phyloP scores from a whole-genome alignment of 2,329 filamentous ascomycete genomes.

The Chalaropsis ovoidea region DNA sequence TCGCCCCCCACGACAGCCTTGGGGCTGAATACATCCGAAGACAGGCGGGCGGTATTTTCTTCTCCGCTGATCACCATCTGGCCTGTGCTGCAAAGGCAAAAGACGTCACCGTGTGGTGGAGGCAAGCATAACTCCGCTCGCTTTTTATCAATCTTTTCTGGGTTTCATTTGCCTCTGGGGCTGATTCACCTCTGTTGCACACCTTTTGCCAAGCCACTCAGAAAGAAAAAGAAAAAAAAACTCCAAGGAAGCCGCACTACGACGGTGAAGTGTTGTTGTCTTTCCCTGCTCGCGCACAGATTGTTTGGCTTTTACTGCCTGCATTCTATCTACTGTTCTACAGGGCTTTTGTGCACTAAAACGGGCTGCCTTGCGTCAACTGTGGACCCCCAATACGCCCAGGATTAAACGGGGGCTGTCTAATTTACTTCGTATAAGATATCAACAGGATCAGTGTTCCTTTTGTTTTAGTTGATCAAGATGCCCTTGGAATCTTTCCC shows the following conservation, averaged over 20 bases:
- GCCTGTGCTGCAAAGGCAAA: background rate
- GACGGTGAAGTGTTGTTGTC: background rate
- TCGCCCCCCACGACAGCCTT: background rate
- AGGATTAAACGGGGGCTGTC: background rate
- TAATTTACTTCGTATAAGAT: background rate
- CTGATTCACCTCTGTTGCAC: constrained; percentile 13
- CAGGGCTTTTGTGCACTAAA: background rate
- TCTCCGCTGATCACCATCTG: background rate
- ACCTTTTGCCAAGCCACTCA: background rate
- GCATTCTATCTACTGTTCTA: background rate
- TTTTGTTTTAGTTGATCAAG: background rate
- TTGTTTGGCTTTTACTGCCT: background rate
- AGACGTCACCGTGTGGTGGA: background rate
- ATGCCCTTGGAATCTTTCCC: background rate
- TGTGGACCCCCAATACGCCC: background rate
- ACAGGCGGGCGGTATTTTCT: background rate
- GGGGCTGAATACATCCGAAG: background rate
- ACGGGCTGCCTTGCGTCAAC: background rate
- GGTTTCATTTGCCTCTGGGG: constrained; percentile 13
- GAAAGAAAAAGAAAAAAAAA: background rate
- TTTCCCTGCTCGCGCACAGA: background rate
- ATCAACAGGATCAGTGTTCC: background rate
- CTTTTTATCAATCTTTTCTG: background rate
- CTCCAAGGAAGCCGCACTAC: background rate
- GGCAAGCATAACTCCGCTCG: background rate